Evolutionary conservation across 805 yeast genomes (phyloP), one percentile per base, ranked within the genome.

Genomic region (Trichomonascus vanleenenianus): DNA sequence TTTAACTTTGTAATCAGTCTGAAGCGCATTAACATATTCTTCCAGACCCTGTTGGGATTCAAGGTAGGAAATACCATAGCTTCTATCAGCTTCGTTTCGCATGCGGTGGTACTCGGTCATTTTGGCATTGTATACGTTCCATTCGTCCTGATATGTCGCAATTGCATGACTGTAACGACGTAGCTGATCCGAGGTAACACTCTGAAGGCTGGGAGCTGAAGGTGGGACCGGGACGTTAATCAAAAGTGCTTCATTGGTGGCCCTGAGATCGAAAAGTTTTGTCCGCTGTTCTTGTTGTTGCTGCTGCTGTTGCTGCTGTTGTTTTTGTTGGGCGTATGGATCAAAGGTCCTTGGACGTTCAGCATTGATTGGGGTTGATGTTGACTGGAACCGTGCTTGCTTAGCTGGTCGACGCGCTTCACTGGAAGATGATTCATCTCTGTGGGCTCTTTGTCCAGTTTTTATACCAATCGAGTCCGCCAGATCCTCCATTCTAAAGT

Each of bases 401-500:
- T 31, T 31, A 12, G 34, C 34, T 12, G 7, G 7, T 34, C 11
- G 19, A 20, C 12, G 14, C 19, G 20, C 7, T 11, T 10, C 12
- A 15, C 11, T 27, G 7, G 10, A 27, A 3, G 10, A 15, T 3
- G 14, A 15, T n/a, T 9, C 19, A 3, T 7, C n/a, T 19, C 30
- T 20, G 3, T 12, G 39, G 3, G 41, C 11, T 3, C 12, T n/a
- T 15, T 30, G 16, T 14, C 22, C 25, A 9, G 31, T 34, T 9
- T 27, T 34, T n/a, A 6, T 16, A 12, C 40, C 44, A 16, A 42
- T 48, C 25, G 43, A 46, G 14, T 43, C 34, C 2, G 44, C 14
- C 32, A 60, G 33, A 14, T 46, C 56, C 12, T 52, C 55, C 61
- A 61, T 50, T 22, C 53, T 49, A 46, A 61, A 61, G 38, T 57